Evolutionary conservation across 192 early-diverging fungal species (phyloP), one percentile per base, ranked within the genome.

Genomic region (Jimgerdemannia flammicorona): DNA sequence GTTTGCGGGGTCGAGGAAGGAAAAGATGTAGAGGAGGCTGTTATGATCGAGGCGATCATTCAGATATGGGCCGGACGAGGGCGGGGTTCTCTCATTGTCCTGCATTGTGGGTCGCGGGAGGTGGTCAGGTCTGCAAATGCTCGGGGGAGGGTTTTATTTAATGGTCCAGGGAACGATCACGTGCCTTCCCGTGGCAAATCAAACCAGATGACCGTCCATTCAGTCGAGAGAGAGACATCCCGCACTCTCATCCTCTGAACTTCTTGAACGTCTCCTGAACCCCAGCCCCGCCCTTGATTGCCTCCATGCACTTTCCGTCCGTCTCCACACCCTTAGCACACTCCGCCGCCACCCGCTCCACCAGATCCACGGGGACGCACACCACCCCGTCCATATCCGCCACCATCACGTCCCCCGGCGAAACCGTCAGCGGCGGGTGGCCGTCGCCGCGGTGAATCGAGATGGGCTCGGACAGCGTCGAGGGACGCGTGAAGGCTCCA

Each of bases 351-450:
- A 90, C 88, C 40, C 82, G 59, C 7, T 79, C 76, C 17, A 88
- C 59, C 43, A 80, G 44, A 19, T 85, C 69, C 69, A 68, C 69
- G 11, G 88, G 88, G 7, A 90, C 79, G 75, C 86, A 86, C 11
- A 90, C 82, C 7, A 88, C 82, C 1, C 88, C 88, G 73, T 90
- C 83, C 18, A 86, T 63, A 77, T 90, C 88, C 0, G 81, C 88
- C 14, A 88, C 77, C 64, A 90, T 84, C 64, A 88, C 82, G 64
- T 90, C 88, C 17, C 84, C 84, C 4, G 88, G 79, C 66, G 86
- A 75, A 40, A 90, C 80, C 3, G 76, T 78, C 20, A 85, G 79
- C 18, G 85, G 79, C 2, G 78, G 77, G 29, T 80, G 78, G 75
- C 78, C 43, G 42, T 78, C 74, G 70, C 82, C 81, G 7, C 79